phyloP scores from a whole-genome alignment of 2,329 filamentous ascomycete species.

The Ilyonectria destructans region DNA sequence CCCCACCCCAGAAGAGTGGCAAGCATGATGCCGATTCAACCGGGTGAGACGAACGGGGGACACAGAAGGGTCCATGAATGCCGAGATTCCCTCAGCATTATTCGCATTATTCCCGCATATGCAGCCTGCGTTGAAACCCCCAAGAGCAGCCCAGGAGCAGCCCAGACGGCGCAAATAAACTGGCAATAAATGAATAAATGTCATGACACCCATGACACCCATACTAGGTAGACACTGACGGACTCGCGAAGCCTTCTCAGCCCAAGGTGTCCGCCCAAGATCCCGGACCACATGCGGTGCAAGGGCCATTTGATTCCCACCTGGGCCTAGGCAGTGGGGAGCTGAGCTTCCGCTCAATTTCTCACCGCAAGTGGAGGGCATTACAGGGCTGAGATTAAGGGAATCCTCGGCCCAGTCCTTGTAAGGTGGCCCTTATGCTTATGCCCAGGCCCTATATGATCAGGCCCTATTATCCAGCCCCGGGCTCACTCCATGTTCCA shows the following conservation, averaged over 20 bases:
- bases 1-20: neutral
- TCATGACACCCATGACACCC: neutral
- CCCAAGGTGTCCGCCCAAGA: neutral
- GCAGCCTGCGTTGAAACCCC: neutral
- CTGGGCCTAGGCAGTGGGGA: neutral
- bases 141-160: neutral
- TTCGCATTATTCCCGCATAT: neutral
- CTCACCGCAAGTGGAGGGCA: neutral
- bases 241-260: neutral
- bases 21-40: slow-evolving; percentile 2
- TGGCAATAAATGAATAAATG: neutral
- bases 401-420: slow-evolving; percentile 1
- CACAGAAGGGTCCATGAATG: neutral
- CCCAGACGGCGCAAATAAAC: neutral
- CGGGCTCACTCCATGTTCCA: neutral
- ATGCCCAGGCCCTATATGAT: neutral
- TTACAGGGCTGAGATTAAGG: slow-evolving; percentile 28
- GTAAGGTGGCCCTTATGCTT: neutral
- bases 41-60: neutral
- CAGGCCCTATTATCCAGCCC: neutral
- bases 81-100: neutral
- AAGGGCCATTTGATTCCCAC: too few relatives aligned
- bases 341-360: neutral
- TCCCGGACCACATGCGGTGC: neutral
- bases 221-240: too few relatives aligned